Conservation (phyloP, 805 yeast species). For the Teunomyces barrocoloradensis region DNA sequence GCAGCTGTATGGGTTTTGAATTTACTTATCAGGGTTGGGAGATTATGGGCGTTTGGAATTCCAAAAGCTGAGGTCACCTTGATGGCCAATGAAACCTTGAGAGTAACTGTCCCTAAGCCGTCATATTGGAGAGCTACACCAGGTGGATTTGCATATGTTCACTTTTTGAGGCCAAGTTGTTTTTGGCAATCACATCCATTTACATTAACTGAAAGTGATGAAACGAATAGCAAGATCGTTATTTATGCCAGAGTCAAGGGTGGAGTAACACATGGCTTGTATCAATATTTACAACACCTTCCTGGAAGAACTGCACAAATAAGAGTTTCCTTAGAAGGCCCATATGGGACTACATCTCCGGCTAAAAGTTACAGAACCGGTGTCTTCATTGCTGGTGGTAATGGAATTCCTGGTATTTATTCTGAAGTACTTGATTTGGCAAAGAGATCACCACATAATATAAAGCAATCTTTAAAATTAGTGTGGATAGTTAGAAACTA, state of each 20-base stretch:
- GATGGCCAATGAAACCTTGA: conserved; percentile 33
- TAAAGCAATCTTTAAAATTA: conserved; percentile 11
- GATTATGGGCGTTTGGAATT: conserved; percentile 34
- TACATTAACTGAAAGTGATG: conserved; percentile 46
- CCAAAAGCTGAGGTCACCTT: conserved; percentile 33
- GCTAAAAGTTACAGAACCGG: conserved; percentile 49
- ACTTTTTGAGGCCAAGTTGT: conserved; percentile 42
- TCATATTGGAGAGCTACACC: conserved; percentile 34
- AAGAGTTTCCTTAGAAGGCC: conserved; percentile 55
- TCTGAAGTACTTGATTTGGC: conserved; percentile 27
- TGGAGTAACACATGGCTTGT: conserved; percentile 45
- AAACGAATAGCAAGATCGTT: conserved; percentile 42
- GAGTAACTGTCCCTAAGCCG: conserved; percentile 35
- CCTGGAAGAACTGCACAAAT: conserved; percentile 20
- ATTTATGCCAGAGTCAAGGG: conserved; percentile 50
- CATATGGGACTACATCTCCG: conserved; percentile 52
- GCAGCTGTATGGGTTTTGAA: conserved; percentile 39
- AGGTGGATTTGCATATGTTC: conserved; percentile 63
- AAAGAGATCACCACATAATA: conserved; percentile 14
- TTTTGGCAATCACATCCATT: conserved; percentile 73
- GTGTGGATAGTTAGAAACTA: conserved; percentile 26
- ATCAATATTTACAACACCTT: conserved; percentile 26
- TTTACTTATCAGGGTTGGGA: conserved; percentile 25
- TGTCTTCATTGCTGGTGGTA: conserved; percentile 67
- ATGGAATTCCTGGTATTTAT: conserved; percentile 61